These are phyloP conservation scores for Recurvomyces mirabilis DNA, from an alignment of 495 filamentous ascomycete species.

Conservation along the genomic window DNA sequence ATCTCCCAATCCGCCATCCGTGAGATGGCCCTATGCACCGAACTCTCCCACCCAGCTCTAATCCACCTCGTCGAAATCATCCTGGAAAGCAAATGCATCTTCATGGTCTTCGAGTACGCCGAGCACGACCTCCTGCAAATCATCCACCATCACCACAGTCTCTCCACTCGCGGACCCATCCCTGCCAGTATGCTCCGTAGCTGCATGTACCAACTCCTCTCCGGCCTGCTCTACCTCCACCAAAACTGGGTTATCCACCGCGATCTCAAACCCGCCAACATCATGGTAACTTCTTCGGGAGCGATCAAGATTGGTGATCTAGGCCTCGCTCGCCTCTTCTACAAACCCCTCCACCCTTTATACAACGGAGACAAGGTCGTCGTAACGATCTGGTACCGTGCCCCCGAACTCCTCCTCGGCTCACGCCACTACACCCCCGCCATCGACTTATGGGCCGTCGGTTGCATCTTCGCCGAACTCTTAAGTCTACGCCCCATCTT, in stretches of 20 bases:
- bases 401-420: constrained; percentile 84
- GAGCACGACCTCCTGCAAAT: constrained; percentile 96
- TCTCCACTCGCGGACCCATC: constrained; percentile 74
- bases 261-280: constrained; percentile 95
- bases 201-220: constrained; percentile 88
- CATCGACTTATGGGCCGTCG: constrained; percentile 93
- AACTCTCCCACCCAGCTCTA: constrained; percentile 79
- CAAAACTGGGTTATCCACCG: constrained; percentile 95
- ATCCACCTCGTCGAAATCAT: constrained; percentile 92
- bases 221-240: constrained; percentile 88
- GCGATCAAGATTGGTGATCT: constrained; percentile 91
- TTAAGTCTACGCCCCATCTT: constrained; percentile 88
- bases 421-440: constrained; percentile 90
- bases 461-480: constrained; percentile 95
- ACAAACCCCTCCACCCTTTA: constrained; percentile 81
- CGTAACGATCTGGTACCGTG: constrained; percentile 98
- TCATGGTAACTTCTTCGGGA: constrained; percentile 86
- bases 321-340: constrained; percentile 81
- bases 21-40: constrained; percentile 97
- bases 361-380: constrained; percentile 97
- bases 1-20: constrained; percentile 95
- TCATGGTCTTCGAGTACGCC: constrained; percentile 99
- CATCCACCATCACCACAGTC: constrained; percentile 94
- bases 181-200: constrained; percentile 79
- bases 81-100: constrained; percentile 96